Conservation (phyloP, 2,329 filamentous ascomycete genomes). For the Whalleya microplaca region DNA sequence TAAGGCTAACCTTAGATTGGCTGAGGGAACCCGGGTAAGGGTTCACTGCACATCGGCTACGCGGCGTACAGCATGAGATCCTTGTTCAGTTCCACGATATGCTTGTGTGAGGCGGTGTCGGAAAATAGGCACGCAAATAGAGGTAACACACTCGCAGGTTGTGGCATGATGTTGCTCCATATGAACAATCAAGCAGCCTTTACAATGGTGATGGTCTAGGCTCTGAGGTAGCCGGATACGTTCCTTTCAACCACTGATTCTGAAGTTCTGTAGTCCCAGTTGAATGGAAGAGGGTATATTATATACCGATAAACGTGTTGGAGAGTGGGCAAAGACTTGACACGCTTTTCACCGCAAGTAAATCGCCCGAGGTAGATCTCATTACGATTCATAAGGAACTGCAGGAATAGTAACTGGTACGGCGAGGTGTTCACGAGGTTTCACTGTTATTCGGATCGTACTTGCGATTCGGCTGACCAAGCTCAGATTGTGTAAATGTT, state of each 20-base stretch:
- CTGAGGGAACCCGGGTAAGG: conserved; percentile 5
- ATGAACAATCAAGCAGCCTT: background rate
- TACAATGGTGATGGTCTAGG: background rate
- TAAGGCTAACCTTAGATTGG: conserved; percentile 7
- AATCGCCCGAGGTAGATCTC: too few relatives aligned
- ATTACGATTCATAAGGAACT: too few relatives aligned
- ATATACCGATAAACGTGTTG: too few relatives aligned
- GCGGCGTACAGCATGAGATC: conserved; percentile 17
- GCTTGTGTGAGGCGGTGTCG: conserved; percentile 4
- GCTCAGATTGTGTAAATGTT: too few relatives aligned
- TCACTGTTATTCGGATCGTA: too few relatives aligned
- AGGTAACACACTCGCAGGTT: conserved; percentile 4
- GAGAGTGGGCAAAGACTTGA: too few relatives aligned
- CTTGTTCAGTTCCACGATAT: conserved; percentile 12
- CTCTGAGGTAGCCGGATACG: background rate
- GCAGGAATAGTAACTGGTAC: too few relatives aligned
- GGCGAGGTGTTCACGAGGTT: too few relatives aligned
- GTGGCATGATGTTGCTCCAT: background rate
- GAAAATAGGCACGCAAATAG: conserved; percentile 1
- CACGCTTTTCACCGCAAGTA: too few relatives aligned
- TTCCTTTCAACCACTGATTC: background rate
- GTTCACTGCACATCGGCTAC: conserved; percentile 9
- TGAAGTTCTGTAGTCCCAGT: background rate
- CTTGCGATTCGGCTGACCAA: too few relatives aligned
- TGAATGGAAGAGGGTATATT: too few relatives aligned